Evolutionary conservation across 257 asterid species (phyloP), one percentile per base, ranked within the genome.

Genomic region (Sherardia arvensis): DNA sequence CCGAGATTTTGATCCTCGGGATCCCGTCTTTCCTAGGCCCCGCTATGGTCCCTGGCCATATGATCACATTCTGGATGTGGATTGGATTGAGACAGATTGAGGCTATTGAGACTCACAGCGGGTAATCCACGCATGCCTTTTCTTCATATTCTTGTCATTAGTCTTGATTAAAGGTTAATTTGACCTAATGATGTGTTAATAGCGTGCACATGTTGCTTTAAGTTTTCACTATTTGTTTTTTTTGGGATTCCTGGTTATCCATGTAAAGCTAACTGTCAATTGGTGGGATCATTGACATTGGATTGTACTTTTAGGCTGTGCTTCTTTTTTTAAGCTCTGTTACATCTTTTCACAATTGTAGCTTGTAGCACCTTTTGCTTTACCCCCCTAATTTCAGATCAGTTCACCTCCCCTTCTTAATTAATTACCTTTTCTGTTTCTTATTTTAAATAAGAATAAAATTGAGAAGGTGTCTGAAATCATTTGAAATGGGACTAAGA

Each of bases 61-160:
- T 93, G 68, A 77, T 93, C 77, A 93, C 99, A 4, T 87, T 93
- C 80, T 93, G 99, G 99, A 22, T 84, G 72, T 93, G 99, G 99
- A 87, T 93, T 78, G 97, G 71, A 21, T 72, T 87, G 70, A 93
- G 99, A 80, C 97, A 90, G 84, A 80, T 87, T 64, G 99, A 89
- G 85, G 99, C 99, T 43, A 93, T 93, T 74, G 97, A 93, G 78
- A 87, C 99, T 79, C 99, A 93, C 81, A 85, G 97, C 79, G 99
- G 99, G 99, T 93, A 83, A 81, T 78, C 86, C 89, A 76, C 53
- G 80, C 96, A 74, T 84, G 89, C 85, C 78, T 48, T 58, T 23
- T 22, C 25, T 72, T 58, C 26, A 20, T 53, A 7, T 43, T 30
- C 62, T 40, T 62, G 36, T 51, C 54, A 61, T 20, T 25, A 55